Evolutionary conservation across 208 protist species (phyloP).

Genomic region (Wallacemonas sp.): DNA sequence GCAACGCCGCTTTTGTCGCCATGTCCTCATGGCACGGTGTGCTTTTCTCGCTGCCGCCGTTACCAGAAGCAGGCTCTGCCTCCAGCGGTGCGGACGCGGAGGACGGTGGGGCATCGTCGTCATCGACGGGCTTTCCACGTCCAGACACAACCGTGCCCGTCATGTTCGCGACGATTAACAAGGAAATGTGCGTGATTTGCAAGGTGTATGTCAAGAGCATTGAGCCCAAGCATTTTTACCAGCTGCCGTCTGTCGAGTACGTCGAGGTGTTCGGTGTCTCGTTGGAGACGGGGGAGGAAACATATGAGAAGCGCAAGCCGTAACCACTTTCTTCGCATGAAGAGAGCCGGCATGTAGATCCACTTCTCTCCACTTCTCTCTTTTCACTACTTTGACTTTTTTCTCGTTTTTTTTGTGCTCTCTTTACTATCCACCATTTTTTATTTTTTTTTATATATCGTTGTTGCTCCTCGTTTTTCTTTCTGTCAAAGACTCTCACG

Average conservation of each 20-base stretch:
- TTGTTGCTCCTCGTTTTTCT: slow-evolving; percentile 23
- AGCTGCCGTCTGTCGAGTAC: slow-evolving; percentile 49
- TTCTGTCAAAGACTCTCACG: too few relatives aligned
- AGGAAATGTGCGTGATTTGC: slow-evolving; percentile 28
- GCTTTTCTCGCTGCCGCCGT: slow-evolving; percentile 27
- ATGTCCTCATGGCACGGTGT: slow-evolving; percentile 22
- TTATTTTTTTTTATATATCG: slow-evolving; percentile 11
- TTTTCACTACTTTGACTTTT: neutral
- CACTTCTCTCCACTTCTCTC: neutral
- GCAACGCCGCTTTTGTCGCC: slow-evolving; percentile 37
- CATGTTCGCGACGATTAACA: slow-evolving; percentile 26
- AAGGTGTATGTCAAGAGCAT: slow-evolving; percentile 38
- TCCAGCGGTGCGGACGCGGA: neutral
- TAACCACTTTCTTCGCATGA: too few relatives aligned
- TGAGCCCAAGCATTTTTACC: slow-evolving; percentile 56
- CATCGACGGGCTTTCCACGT: neutral
- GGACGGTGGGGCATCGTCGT: neutral
- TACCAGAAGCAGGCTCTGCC: too few relatives aligned
- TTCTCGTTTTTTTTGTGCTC: slow-evolving; percentile 22
- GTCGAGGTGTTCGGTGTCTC: slow-evolving; percentile 45
- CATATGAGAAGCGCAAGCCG: slow-evolving; percentile 29
- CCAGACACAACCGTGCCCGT: slow-evolving; percentile 25
- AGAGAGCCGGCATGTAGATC: too few relatives aligned
- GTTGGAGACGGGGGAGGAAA: slow-evolving; percentile 24
- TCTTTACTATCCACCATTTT: slow-evolving; percentile 19